Evolutionary conservation across 2,329 filamentous ascomycete genomes (phyloP).

Genomic region (Fonsecaea monophora): DNA sequence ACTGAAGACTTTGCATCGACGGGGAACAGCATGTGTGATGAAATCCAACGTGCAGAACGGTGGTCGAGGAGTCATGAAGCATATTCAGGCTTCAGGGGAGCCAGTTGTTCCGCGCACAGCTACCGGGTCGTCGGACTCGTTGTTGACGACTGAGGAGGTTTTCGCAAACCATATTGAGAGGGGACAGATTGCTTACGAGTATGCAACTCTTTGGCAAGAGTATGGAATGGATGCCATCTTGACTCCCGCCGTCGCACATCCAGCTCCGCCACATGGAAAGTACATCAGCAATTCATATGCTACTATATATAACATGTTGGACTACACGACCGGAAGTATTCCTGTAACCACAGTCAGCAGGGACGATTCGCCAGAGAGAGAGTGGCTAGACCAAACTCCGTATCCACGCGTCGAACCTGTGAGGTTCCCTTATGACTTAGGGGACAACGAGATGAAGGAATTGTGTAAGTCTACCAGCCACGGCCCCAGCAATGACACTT

Average conservation of each 20-base stretch:
- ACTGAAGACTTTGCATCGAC: constrained; percentile 8
- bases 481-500: constrained; percentile 6
- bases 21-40: constrained; percentile 1
- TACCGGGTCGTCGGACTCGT: constrained; percentile 41
- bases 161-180: constrained; percentile 12
- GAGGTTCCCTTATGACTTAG: constrained; percentile 5
- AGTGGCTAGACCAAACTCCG: constrained; percentile 3
- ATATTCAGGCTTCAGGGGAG: constrained; percentile 42
- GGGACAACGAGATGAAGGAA: constrained; percentile 2
- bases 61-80: constrained; percentile 44
- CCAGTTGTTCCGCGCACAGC: constrained; percentile 43
- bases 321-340: constrained; percentile 44
- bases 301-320: constrained; percentile 45
- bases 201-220: constrained; percentile 43
- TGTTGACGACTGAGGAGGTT: constrained; percentile 14
- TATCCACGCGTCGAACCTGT: neutral
- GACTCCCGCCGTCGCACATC: constrained; percentile 44
- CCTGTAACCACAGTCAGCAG: constrained; percentile 43
- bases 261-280: constrained; percentile 44
- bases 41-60: constrained; percentile 38
- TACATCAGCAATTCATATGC: constrained; percentile 47
- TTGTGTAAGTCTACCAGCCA: neutral
- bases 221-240: constrained; percentile 44
- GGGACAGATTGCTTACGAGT: constrained; percentile 21
- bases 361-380: constrained; percentile 13